A percentile compares a stretch with the other conserved stretches of the same genome.
Evolutionary conservation across 139 green algal genomes (phyloP).

Genomic region (Tetradesmus obliquus): DNA sequence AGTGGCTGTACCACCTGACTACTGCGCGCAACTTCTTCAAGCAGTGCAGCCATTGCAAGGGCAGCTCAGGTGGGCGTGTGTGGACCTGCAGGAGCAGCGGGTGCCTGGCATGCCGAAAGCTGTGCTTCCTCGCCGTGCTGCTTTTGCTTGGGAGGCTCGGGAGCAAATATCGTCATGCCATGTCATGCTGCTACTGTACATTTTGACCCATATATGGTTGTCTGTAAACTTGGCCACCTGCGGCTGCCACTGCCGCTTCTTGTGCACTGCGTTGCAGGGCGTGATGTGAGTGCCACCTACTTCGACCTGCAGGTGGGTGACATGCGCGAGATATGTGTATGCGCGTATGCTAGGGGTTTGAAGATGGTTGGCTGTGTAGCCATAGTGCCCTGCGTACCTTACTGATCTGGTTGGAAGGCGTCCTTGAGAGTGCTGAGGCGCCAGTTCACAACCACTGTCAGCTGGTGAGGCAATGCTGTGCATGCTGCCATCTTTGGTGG

Average conservation of each 20-base stretch:
- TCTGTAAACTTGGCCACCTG: not conserved
- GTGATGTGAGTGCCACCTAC: slow-evolving; percentile 36
- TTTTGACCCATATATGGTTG: too few relatives aligned
- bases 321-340: not conserved
- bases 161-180: not conserved
- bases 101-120: not conserved
- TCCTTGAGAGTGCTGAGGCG: not conserved
- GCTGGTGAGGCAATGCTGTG: too few relatives aligned
- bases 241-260: slow-evolving; percentile 19
- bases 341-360: not conserved
- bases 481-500: too few relatives aligned
- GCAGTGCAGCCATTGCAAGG: slow-evolving; percentile 19
- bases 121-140: not conserved
- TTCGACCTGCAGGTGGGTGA: slow-evolving; percentile 37
- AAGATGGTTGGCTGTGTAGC: too few relatives aligned
- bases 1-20: slow-evolving; percentile 41
- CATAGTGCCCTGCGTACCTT: too few relatives aligned
- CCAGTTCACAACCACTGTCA: too few relatives aligned
- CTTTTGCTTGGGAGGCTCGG: not conserved
- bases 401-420: too few relatives aligned
- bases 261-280: not conserved
- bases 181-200: not conserved
- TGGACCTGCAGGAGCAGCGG: too few relatives aligned
- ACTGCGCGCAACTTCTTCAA: slow-evolving; percentile 33
- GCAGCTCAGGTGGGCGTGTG: not conserved